Base-by-base conservation (phyloP, 2,329 filamentous ascomycete species). In the Fusarium humuli region DNA sequence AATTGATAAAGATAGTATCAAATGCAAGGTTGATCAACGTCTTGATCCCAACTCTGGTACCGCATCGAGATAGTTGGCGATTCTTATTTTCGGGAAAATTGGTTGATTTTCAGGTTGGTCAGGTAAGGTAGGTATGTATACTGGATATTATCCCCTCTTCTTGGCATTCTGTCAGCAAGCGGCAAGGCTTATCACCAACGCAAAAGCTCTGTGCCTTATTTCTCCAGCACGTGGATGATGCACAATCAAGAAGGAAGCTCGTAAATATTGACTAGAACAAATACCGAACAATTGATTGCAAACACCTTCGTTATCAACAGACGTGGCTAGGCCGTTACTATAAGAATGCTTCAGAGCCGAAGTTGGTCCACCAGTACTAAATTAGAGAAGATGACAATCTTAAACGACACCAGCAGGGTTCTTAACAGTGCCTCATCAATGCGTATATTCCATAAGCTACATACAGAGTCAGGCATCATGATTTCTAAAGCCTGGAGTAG, bases 1-100 rank as follows among this genome's bases (percentile, higher is more conserved):
- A 60, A 16, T 45, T 37, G 55, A 69, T 57, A 62, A 69, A 69
- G 57, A 71, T 71, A 67, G 65, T 30, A 58, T 62, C 53, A 56
- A 42, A 48, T 59, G 23, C 20, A 29, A 63, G 48, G 12, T 41
- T 27, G 23, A 16, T 18, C 34, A 37, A 37, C 34, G 34, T 37
- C 34, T 37, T n/a, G 18, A 7, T 37, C 10, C 18, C 18, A n/a
- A 37, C 6, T n/a, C 5, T 37, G 34, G 34, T 37, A 37, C 34
- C 10, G 34, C 18, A n/a, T 37, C 10, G 34, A 12, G 11, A 37
- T 37, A 12, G 18, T n/a, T n/a, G 34, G 34, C 6, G 34, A 37
- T 37, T 37, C 18, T 37, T 12, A 12, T 37, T n/a, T 37, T 37
- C 32, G 16, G 30, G 18, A 37, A 37, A 37, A 37, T 37, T 37